Conservation (phyloP, 768 basidiomycete genomes). For the Mrakia gelida region DNA sequence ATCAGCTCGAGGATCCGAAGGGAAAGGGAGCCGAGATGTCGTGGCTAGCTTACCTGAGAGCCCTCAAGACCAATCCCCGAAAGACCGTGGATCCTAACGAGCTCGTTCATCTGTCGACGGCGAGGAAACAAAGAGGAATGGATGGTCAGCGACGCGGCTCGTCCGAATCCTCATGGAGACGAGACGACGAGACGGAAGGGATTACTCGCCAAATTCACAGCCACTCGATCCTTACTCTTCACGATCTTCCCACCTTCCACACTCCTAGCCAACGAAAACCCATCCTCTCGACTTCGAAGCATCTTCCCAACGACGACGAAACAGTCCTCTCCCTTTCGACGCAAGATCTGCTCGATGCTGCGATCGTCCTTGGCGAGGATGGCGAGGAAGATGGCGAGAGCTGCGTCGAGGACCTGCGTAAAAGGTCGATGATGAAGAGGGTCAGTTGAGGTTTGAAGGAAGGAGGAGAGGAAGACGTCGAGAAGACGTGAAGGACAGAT, state of each 20-base stretch:
- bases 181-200: not conserved
- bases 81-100: constrained; percentile 3
- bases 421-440: too few relatives aligned
- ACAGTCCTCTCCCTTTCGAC: constrained; percentile 5
- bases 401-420: constrained; percentile 25
- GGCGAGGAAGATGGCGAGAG: constrained; percentile 27
- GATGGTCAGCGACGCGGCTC: not conserved
- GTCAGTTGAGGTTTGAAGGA: not conserved
- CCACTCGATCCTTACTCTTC: not conserved
- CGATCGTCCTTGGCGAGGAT: constrained; percentile 22
- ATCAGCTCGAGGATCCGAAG: not conserved
- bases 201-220: constrained; percentile 7
- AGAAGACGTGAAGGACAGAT: too few relatives aligned
- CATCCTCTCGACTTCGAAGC: constrained; percentile 1
- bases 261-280: constrained; percentile 8
- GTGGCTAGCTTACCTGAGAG: not conserved
- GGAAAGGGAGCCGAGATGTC: too few relatives aligned
- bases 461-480: not conserved
- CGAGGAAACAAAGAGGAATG: not conserved
- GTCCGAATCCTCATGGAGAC: not conserved
- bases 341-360: constrained; percentile 16
- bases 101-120: not conserved
- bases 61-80: not conserved
- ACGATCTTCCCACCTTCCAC: not conserved
- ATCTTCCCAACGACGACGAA: constrained; percentile 18